These are phyloP conservation scores for Amanita phalloides DNA, from an alignment of 768 basidiomycete genomes.

Conservation along the genomic window DNA sequence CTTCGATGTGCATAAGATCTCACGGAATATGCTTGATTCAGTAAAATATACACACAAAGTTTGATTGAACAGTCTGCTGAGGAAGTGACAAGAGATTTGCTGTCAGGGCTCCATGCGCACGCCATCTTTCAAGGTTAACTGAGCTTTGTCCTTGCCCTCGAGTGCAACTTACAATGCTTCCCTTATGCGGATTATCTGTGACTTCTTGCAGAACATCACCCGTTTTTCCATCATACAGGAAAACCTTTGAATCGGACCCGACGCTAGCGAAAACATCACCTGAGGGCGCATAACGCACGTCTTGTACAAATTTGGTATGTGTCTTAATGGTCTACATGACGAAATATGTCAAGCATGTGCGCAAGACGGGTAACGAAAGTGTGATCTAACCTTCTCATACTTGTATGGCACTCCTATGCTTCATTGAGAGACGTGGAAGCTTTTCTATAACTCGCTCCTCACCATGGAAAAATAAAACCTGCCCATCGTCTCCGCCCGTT, in stretches of 20 bases:
- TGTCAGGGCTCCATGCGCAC: constrained; percentile 73
- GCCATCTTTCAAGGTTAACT: constrained; percentile 38
- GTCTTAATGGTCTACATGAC: constrained; percentile 60
- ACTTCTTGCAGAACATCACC: constrained; percentile 71
- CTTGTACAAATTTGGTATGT: constrained; percentile 89
- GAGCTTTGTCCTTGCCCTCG: neutral
- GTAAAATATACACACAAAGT: constrained; percentile 45
- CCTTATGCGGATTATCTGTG: constrained; percentile 58
- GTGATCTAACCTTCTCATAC: constrained; percentile 56
- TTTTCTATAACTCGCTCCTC: constrained; percentile 5
- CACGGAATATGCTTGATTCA: neutral
- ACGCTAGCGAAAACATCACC: constrained; percentile 83
- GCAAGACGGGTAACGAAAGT: no score
- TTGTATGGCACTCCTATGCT: constrained; percentile 72
- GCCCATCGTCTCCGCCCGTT: constrained; percentile 77
- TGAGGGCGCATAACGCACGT: constrained; percentile 71
- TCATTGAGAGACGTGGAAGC: neutral
- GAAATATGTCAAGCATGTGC: neutral
- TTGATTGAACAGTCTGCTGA: constrained; percentile 84
- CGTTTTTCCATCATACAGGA: constrained; percentile 85
- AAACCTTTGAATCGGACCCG: constrained; percentile 79
- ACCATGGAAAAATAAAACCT: constrained; percentile 79
- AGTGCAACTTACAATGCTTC: constrained; percentile 51
- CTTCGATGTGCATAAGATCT: constrained; percentile 22
- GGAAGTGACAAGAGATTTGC: constrained; percentile 65